Evolutionary conservation across 106 monocot genomes (phyloP), one percentile per base, ranked within the genome.

Genomic region (Dendrobium catenatum): DNA sequence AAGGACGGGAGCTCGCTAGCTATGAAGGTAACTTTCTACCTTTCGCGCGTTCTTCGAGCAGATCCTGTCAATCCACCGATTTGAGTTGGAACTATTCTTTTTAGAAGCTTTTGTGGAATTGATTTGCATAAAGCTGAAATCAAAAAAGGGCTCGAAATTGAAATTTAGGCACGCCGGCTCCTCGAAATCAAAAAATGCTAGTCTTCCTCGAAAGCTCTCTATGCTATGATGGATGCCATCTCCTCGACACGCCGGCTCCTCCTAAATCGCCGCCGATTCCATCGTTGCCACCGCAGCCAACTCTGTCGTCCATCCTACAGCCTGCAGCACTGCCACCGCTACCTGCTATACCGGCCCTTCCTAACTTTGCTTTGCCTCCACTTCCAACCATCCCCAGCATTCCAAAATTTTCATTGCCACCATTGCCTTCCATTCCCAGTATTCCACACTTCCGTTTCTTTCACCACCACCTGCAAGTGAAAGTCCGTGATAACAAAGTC

Each of bases 391-490:
- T 72, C 72, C 26, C 72, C 6, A 44, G 44, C 3, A 44, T 44
- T 44, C 44, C 1, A 44, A 44, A 44, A 4, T 2, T 72, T 6
- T 13, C 72, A 72, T 72, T 72, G 6, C 72, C 26, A 33, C 72
- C 26, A 27, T 72, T 72, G 20, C 72, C 27, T 26, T 26, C 72
- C 44, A 44, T 44, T 44, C 44, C 44, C 6, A 6, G 0, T 6
- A 44, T 44, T 8, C 8, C 44, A 44, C 44, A 44, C n/a, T 72
- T 27, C 72, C 72, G n/a, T 72, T 72, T 37, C 37, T 72, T 37
- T 72, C 72, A 13, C 72, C 72, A 27, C 72, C 72, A 24, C 72
- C 72, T 72, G 31, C 27, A 72, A 72, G 72, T 66, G 64, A 66
- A 24, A 44, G 44, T 3, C 44, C 44, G 44, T 44, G 44, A 44